Percentiles rank a stretch among this genome's conserved stretches.
Conservation (phyloP, 306 rosid genomes). For the Prunus dulcis region DNA sequence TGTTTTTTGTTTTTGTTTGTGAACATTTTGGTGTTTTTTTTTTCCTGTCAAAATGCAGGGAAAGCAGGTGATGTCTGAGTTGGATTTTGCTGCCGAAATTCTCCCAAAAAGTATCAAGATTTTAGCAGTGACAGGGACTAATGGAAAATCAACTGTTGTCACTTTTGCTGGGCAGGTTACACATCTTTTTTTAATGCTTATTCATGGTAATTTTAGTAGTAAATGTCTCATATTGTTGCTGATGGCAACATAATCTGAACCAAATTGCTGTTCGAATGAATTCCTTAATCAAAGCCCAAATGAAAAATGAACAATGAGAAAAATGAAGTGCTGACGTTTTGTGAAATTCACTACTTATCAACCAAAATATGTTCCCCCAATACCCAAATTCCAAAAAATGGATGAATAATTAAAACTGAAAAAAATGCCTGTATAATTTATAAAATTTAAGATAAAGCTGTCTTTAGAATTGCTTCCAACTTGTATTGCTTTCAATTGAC, state of each 20-base stretch:
- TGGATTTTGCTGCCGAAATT: constrained; percentile 35
- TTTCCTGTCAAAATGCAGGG: constrained; percentile 15
- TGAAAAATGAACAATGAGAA: not conserved
- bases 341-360: not conserved
- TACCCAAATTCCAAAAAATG: not conserved
- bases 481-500: not conserved
- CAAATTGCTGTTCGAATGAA: not conserved
- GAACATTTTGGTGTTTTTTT: not conserved
- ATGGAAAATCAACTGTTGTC: constrained; percentile 36
- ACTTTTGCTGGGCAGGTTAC: constrained; percentile 38
- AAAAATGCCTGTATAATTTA: not conserved
- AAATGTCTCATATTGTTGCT: not conserved
- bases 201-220: not conserved
- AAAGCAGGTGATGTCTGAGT: constrained; percentile 31
- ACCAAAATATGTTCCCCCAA: not conserved
- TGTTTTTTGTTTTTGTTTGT: too few relatives aligned
- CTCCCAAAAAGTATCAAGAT: constrained; percentile 28
- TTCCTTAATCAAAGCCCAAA: not conserved
- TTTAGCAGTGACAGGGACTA: constrained; percentile 38
- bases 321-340: not conserved
- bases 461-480: not conserved
- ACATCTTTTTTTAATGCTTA: not conserved
- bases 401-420: not conserved
- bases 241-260: not conserved
- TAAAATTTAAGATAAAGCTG: not conserved